phyloP scores from a whole-genome alignment of 768 basidiomycete species.

The Panellus pusillus region DNA sequence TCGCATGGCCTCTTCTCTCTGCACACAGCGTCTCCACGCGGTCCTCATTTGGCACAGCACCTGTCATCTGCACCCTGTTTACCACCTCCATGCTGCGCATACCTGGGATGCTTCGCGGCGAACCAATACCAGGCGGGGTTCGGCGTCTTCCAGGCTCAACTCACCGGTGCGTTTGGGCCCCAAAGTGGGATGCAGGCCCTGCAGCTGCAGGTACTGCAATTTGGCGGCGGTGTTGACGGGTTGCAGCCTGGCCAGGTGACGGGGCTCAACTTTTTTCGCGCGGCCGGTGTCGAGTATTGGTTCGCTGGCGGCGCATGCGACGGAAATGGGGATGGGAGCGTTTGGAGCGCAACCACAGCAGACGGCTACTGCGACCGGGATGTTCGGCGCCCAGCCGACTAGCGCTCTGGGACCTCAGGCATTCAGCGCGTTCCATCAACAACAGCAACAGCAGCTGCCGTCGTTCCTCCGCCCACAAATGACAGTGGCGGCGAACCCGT shows the following conservation, averaged over 20 bases:
- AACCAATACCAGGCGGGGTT: conserved; percentile 23
- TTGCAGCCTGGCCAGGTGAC: conserved; percentile 47
- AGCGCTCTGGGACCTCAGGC: conserved; percentile 37
- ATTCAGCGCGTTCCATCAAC: conserved; percentile 43
- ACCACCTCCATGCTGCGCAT: too few species aligned
- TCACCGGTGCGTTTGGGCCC: conserved; percentile 23
- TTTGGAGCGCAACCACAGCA: conserved; percentile 39
- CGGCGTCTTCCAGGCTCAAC: conserved; percentile 31
- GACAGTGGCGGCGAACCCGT: conserved; percentile 37
- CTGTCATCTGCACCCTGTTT: too few species aligned
- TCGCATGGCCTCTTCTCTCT: too few species aligned
- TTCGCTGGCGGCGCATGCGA: conserved; percentile 1
- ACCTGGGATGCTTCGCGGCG: too few species aligned
- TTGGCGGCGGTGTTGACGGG: conserved; percentile 6
- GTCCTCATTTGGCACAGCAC: too few species aligned
- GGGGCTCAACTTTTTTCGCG: conserved; percentile 34
- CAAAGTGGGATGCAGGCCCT: conserved; percentile 13
- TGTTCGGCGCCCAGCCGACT: conserved; percentile 51
- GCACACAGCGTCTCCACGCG: too few species aligned
- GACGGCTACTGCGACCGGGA: conserved; percentile 35
- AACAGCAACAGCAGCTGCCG: conserved; percentile 16
- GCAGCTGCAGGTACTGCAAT: conserved; percentile 3
- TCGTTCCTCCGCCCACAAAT: conserved; percentile 36
- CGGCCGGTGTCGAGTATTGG: conserved; percentile 17
- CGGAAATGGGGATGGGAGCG: conserved; percentile 33